phyloP scores from a whole-genome alignment of 768 basidiomycete species.

The Kwoniella pini region DNA sequence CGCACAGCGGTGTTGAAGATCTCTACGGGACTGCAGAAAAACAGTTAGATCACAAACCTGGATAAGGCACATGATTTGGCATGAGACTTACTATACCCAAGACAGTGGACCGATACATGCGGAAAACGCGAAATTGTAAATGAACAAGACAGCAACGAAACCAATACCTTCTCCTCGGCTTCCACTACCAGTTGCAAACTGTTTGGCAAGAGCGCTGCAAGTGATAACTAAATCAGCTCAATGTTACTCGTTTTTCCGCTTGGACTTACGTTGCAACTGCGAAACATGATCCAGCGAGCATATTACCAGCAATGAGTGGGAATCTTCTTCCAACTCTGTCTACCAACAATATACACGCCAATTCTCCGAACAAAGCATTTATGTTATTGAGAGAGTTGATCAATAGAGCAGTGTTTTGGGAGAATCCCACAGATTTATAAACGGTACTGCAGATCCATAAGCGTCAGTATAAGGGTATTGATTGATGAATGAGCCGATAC shows the following conservation, averaged over 20 bases:
- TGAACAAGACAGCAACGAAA: constrained; percentile 55
- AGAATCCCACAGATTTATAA: constrained; percentile 32
- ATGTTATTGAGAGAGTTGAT: constrained; percentile 77
- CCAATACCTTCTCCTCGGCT: constrained; percentile 31
- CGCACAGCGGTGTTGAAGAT: constrained; percentile 80
- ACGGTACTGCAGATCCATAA: constrained; percentile 1
- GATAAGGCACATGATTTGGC: no score
- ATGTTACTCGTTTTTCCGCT: neutral
- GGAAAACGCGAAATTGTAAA: constrained; percentile 69
- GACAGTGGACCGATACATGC: constrained; percentile 62
- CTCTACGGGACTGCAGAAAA: constrained; percentile 61
- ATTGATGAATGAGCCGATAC: neutral
- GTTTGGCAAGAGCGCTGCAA: constrained; percentile 30
- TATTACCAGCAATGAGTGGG: constrained; percentile 42
- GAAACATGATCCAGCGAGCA: constrained; percentile 34
- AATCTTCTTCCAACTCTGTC: constrained; percentile 69
- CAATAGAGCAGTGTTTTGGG: constrained; percentile 41
- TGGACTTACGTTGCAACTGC: constrained; percentile 41
- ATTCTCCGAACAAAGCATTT: constrained; percentile 65
- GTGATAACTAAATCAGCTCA: neutral
- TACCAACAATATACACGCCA: constrained; percentile 65
- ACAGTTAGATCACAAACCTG: no score
- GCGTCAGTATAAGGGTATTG: neutral
- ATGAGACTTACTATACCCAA: constrained; percentile 42
- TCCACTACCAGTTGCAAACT: constrained; percentile 28